Conservation (phyloP, 2,329 filamentous ascomycete species). For the Graphium sp. region DNA sequence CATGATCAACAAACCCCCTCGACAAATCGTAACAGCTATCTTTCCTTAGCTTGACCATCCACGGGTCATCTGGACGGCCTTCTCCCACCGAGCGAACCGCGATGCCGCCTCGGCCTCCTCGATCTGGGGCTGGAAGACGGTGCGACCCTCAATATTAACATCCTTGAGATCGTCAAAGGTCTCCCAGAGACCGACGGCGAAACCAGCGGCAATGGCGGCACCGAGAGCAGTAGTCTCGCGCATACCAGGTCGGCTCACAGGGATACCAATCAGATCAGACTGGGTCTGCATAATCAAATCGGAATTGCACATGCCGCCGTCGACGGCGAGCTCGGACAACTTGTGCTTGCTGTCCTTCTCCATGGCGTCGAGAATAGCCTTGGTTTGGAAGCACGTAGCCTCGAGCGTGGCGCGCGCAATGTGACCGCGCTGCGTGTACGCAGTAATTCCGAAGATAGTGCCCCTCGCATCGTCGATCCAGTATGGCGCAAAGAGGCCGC, state of each 20-base stretch:
- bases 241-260: constrained; percentile 73
- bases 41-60: constrained; percentile 31
- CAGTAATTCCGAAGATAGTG: constrained; percentile 73
- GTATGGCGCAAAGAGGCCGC: constrained; percentile 79
- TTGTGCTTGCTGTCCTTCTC: constrained; percentile 66
- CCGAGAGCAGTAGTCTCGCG: constrained; percentile 80
- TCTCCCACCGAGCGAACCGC: constrained; percentile 35
- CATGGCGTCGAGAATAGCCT: constrained; percentile 85
- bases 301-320: constrained; percentile 80
- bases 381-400: constrained; percentile 83
- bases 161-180: constrained; percentile 56
- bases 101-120: constrained; percentile 18
- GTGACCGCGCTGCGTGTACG: constrained; percentile 71
- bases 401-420: constrained; percentile 81
- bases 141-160: constrained; percentile 54
- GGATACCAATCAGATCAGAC: constrained; percentile 69
- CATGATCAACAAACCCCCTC: no score
- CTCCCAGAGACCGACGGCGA: constrained; percentile 66
- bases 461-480: constrained; percentile 91
- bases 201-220: constrained; percentile 77
- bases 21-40: no score
- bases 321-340: constrained; percentile 61
- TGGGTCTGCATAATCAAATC: constrained; percentile 86
- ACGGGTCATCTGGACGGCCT: constrained; percentile 40
- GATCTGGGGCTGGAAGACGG: constrained; percentile 53